phyloP scores from a whole-genome alignment of 2,329 filamentous ascomycete species.

The Phyllosticta citribraziliensis region DNA sequence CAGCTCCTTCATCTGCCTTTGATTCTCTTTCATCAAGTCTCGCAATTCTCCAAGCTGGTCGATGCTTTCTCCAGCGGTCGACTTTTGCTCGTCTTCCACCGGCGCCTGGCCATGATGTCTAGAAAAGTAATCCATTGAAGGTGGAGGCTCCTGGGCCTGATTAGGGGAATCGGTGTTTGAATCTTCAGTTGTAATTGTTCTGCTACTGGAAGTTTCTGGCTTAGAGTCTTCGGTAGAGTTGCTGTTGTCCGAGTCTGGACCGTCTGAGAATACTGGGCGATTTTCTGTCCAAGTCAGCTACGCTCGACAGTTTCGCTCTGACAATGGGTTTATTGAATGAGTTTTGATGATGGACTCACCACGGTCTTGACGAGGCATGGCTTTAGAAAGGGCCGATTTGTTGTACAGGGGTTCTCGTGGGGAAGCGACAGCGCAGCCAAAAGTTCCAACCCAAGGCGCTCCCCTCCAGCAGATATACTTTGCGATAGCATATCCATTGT shows the following conservation, averaged over 20 bases:
- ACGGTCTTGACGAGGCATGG: neutral
- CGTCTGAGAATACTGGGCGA: neutral
- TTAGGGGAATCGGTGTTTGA: neutral
- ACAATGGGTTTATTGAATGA: neutral
- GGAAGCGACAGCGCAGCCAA: neutral
- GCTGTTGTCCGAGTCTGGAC: neutral
- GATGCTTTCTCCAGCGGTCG: neutral
- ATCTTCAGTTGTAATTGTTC: neutral
- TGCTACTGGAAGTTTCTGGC: neutral
- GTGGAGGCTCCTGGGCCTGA: neutral
- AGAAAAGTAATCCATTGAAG: neutral
- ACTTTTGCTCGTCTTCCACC: neutral
- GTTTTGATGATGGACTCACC: neutral
- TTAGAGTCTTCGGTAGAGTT: neutral
- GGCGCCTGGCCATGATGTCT: neutral
- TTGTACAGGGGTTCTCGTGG: neutral
- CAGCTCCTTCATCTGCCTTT: constrained; percentile 8
- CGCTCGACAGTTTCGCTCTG: neutral
- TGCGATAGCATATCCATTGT: neutral
- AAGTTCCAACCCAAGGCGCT: neutral
- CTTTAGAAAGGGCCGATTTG: neutral
- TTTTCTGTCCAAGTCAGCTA: neutral
- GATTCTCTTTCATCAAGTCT: neutral
- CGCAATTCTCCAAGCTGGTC: neutral
- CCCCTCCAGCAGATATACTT: neutral